These are phyloP conservation scores for Kokia cookei DNA, from an alignment of 441 rosid species.

Conservation along the genomic window DNA sequence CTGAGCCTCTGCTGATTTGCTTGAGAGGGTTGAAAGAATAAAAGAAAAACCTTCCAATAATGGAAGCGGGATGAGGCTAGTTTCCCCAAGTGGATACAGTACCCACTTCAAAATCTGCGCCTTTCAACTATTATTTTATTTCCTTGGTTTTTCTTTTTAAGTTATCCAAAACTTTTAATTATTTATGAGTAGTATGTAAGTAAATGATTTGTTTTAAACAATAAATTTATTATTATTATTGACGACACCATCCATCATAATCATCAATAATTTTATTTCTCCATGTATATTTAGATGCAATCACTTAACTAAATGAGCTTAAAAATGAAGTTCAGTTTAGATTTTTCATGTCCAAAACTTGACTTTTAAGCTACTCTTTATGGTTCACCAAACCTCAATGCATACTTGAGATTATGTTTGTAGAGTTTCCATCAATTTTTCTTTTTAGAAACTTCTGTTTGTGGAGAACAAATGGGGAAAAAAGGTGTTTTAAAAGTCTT, in stretches of 20 bases:
- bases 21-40: conserved; percentile 12
- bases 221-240: no score
- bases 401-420: neutral
- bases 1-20: neutral
- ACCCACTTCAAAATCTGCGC: conserved; percentile 8
- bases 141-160: neutral
- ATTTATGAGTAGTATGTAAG: no score
- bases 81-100: conserved; percentile 50
- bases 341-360: neutral
- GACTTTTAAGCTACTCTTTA: conserved; percentile 1
- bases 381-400: neutral
- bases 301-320: neutral
- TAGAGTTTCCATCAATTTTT: no score
- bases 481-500: neutral
- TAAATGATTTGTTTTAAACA: no score
- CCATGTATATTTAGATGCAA: neutral
- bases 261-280: no score
- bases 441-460: no score
- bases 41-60: conserved; percentile 51
- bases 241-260: no score
- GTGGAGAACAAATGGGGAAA: neutral
- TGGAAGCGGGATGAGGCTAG: conserved; percentile 44
- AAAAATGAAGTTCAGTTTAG: neutral
- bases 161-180: no score
- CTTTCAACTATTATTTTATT: neutral